Conservation (phyloP, 2,329 filamentous ascomycete species). For the Cercospora brassicicola region DNA sequence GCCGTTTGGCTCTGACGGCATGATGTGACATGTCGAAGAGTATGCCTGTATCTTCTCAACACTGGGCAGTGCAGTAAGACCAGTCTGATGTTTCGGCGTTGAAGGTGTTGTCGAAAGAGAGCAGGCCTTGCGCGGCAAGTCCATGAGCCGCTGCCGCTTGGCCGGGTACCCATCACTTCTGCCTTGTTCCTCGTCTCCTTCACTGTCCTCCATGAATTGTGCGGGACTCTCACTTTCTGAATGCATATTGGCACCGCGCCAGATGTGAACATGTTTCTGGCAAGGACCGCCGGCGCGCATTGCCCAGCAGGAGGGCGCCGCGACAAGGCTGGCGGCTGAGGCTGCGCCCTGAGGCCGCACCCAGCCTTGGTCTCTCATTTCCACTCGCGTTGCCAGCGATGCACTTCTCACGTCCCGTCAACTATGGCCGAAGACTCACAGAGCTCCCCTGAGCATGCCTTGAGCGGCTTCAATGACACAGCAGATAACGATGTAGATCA, state of each 20-base stretch:
- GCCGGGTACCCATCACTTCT: background rate
- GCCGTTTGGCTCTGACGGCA: too few relatives aligned
- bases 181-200: background rate
- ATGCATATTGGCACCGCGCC: too few relatives aligned
- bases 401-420: background rate
- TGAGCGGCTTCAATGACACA: too few relatives aligned
- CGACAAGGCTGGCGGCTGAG: background rate
- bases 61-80: background rate
- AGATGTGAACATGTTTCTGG: too few relatives aligned
- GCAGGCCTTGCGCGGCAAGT: too few relatives aligned
- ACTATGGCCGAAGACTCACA: background rate
- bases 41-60: background rate
- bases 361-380: too few relatives aligned
- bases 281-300: too few relatives aligned
- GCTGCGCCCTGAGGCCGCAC: background rate
- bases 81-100: background rate
- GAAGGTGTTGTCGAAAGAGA: background rate
- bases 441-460: fast-evolving
- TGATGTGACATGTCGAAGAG: background rate
- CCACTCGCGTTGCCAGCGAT: background rate
- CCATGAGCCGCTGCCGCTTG: background rate
- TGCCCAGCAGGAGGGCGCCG: background rate
- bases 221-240: background rate
- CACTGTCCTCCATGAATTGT: background rate
- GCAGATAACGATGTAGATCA: too few relatives aligned